Evolutionary conservation across 2,329 filamentous ascomycete genomes (phyloP).

Genomic region (Tolypocladium cylindrosporum): DNA sequence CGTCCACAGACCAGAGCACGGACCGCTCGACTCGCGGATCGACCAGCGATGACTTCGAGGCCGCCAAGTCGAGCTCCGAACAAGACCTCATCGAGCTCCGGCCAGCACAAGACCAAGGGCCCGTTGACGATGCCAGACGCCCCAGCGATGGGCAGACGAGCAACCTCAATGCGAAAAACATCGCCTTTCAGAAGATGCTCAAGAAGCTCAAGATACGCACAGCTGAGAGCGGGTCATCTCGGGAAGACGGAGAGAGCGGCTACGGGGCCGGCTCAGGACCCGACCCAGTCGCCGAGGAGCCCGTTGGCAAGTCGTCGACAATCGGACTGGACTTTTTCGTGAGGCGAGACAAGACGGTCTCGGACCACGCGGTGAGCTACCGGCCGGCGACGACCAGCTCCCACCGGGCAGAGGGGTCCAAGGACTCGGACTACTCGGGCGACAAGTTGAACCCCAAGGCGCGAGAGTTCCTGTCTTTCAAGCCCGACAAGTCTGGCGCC

Average conservation of each 20-base stretch:
- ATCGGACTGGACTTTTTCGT: too few relatives aligned
- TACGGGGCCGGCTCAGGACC: neutral
- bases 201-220: slow-evolving; percentile 12
- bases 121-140: too few relatives aligned
- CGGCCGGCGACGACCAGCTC: neutral
- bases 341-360: slow-evolving; percentile 7
- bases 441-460: slow-evolving; percentile 8
- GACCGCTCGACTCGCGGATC: neutral
- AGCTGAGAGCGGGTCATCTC: neutral
- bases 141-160: neutral
- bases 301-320: neutral
- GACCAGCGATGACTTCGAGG: neutral
- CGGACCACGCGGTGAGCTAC: slow-evolving; percentile 5
- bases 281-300: neutral
- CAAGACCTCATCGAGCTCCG: neutral
- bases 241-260: neutral
- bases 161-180: slow-evolving; percentile 6
- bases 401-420: neutral
- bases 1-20: neutral
- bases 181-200: slow-evolving; percentile 17
- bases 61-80: neutral
- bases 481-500: neutral
- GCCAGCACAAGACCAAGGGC: neutral
- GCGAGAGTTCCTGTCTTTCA: slow-evolving; percentile 8
- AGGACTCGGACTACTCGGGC: neutral